Evolutionary conservation across 148 eudicot species (phyloP), one percentile per base, ranked within the genome.

Genomic region (Vaccinium corymbosum): DNA sequence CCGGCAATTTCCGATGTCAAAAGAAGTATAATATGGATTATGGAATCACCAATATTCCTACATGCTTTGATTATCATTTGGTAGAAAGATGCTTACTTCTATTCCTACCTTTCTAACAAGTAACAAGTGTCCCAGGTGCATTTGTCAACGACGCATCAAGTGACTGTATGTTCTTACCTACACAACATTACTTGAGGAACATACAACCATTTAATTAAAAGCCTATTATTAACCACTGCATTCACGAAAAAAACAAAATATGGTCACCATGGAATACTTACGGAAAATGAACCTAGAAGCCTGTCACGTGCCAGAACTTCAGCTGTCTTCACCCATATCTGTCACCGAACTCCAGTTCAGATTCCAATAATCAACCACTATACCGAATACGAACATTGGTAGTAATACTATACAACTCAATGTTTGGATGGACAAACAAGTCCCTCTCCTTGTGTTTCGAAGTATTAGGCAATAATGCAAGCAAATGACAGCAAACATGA

Each of bases 241-340:
- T 66, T 27, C 72, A 12, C 15, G 13, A 76, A 27, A 87, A 12
- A 35, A 27, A 53, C 22, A 70, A 79, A 51, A n/a, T 46, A 51
- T 15, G 48, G 53, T 78, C 16, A 82, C 66, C 6, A 64, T 74
- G 50, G 42, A 84, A 42, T 68, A 74, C 94, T 83, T 84, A 94
- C 98, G 86, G 95, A 89, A 88, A 90, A 94, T 76, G 99, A 93
- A 59, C 99, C 99, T 46, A 94, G 87, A 80, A 96, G 98, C 79
- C 98, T 91, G 87, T 96, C 99, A 68, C 99, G 98, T 55, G 99
- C 97, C 88, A 97, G 85, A 86, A 94, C 94, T 88, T 97, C 95
- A 74, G 98, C 92, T 61, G 95, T 93, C 92, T 97, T 97, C 88
- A 97, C 97, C 99, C 99, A 97, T 82, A 97, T 88, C 98, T 96